Evolutionary conservation across 257 asterid genomes (phyloP).

Genomic region (Thymus mandschuricus): DNA sequence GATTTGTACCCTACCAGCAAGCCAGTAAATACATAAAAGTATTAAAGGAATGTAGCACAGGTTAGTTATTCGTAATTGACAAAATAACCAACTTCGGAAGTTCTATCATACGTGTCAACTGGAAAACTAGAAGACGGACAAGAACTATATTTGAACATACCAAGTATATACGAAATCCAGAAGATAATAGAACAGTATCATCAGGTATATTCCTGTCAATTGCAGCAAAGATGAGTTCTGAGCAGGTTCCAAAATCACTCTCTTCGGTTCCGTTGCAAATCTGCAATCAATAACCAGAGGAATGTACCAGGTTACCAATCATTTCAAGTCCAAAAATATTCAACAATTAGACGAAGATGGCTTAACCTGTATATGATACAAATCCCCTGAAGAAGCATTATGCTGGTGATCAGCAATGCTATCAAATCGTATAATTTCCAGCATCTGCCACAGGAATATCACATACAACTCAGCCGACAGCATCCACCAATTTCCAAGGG

Average conservation of each 20-base stretch:
- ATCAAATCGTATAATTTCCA: slow-evolving; percentile 39
- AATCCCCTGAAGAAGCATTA: slow-evolving; percentile 30
- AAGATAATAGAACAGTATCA: slow-evolving; percentile 36
- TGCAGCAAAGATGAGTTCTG: slow-evolving; percentile 57
- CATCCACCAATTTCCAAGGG: background rate
- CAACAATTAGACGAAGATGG: background rate
- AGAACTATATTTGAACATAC: slow-evolving; percentile 42
- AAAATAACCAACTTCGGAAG: background rate
- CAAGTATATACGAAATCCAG: slow-evolving; percentile 55
- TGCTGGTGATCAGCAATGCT: slow-evolving; percentile 17
- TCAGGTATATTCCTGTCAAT: slow-evolving; percentile 34
- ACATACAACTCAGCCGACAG: slow-evolving; percentile 1
- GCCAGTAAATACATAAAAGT: slow-evolving; percentile 1
- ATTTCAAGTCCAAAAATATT: slow-evolving; percentile 15
- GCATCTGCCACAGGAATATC: slow-evolving; percentile 33
- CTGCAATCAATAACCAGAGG: slow-evolving; percentile 39
- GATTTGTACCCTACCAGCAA: slow-evolving; percentile 28
- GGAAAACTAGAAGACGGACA: slow-evolving; percentile 18
- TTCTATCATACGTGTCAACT: slow-evolving; percentile 9
- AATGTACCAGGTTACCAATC: background rate
- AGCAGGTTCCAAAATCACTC: slow-evolving; percentile 42
- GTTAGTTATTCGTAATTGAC: background rate
- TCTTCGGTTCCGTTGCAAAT: slow-evolving; percentile 49
- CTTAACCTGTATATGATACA: slow-evolving; percentile 48
- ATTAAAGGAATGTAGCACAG: background rate